Percentiles rank a stretch among this genome's conserved stretches.
phyloP scores from a whole-genome alignment of 495 filamentous ascomycete genomes.

The Penicillium atrosanguineum region DNA sequence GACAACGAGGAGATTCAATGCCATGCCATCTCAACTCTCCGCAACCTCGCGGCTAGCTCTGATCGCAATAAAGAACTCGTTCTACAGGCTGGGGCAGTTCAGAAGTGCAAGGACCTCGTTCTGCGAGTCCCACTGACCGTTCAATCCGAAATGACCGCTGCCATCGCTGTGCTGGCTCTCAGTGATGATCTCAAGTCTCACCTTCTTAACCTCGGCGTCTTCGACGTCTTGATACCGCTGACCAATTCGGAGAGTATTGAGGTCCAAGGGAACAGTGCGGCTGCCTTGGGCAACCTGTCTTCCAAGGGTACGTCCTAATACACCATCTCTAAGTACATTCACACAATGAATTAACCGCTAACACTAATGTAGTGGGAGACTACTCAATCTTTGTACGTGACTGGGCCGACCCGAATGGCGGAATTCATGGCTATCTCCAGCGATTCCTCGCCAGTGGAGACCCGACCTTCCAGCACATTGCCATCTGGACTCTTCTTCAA shows the following conservation, averaged over 20 bases:
- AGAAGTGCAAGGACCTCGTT: conserved; percentile 97
- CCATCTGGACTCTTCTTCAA: conserved; percentile 96
- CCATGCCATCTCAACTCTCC: conserved; percentile 94
- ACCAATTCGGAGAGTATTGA: conserved; percentile 95
- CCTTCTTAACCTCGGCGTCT: conserved; percentile 88
- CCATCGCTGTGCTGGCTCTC: conserved; percentile 93
- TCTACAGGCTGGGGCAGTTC: conserved; percentile 91
- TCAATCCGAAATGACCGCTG: conserved; percentile 98
- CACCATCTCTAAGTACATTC: not conserved
- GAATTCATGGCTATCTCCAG: conserved; percentile 90
- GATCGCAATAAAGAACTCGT: conserved; percentile 97
- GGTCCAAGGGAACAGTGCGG: conserved; percentile 97
- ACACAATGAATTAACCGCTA: not conserved
- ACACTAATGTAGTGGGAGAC: conserved; percentile 69
- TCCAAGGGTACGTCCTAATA: conserved; percentile 73
- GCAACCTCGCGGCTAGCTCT: conserved; percentile 93
- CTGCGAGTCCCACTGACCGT: conserved; percentile 90
- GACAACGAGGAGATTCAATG: conserved; percentile 99
- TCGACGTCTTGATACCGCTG: conserved; percentile 92
- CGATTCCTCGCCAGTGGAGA: conserved; percentile 93
- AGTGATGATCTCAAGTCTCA: conserved; percentile 94
- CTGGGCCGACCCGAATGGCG: conserved; percentile 89
- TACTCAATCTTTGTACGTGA: conserved; percentile 94
- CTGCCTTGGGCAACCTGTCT: conserved; percentile 90
- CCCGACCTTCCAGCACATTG: conserved; percentile 97